Base-by-base conservation (phyloP, 73 alveolate genomes). In the Paramecium sexaurelia region DNA sequence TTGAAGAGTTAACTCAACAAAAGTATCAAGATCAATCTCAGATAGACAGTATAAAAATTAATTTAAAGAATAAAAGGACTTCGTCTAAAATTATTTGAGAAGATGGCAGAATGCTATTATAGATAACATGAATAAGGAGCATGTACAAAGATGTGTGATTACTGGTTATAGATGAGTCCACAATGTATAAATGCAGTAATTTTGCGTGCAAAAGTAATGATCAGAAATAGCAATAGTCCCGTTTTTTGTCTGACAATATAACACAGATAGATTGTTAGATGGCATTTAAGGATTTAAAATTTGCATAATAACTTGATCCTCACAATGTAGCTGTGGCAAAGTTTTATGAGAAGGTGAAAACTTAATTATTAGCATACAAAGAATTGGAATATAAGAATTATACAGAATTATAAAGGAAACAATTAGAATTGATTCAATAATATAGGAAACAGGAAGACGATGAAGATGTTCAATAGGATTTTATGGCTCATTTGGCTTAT, bases 141-240 rank as follows among this genome's bases (percentile, higher is more conserved):
- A 19, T 78, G 90, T 33, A 78, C 40, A 20, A 78, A 78, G 73
- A 78, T 78, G 40, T 78, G 90, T 24, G 90, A 78, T 22, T 78
- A 40, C 6, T 41, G 68, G 90, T 45, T 78, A 78, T 32, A 41
- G 24, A 40, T 78, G 68, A 45, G 55, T 41, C 90, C 90, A 7
- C 11, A 78, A n/a, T 41, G 90, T 45, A 26, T 45, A 40, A 20
- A 20, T 24, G 90, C 90, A 5, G 11, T 78, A 20, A 8, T 78
- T 7, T 24, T 41, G 8, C 35, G 90, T 36, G 90, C 71, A 17
- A 78, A 78, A 24, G 90, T 78, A 78, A n/a, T 1, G 39, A 19
- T 36, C 9, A 20, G 45, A 17, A 19, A 13, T 78, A 51, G 67
- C n/a, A 51, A 51, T 51, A 78, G 90, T 32, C 90, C 40, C 68